A percentile compares a stretch with the other conserved stretches of the same genome.
These are phyloP conservation scores for Diplosphaera chodatii DNA, from an alignment of 139 green algal genomes.

Conservation along the genomic window DNA sequence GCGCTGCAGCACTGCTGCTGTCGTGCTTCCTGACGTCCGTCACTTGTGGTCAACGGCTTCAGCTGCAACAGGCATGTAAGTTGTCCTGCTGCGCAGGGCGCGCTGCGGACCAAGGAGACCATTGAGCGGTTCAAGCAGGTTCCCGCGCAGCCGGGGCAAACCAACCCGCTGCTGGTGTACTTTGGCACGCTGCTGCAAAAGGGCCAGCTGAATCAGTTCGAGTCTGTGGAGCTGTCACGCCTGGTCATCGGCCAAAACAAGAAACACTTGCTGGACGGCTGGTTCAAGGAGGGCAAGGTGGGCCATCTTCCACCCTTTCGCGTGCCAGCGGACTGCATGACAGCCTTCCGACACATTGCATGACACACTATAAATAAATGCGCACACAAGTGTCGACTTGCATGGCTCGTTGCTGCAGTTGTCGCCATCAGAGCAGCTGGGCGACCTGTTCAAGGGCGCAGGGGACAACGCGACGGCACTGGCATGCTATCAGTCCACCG, in stretches of 20 bases:
- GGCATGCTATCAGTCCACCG: conserved; percentile 77
- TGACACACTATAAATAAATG: too few relatives aligned
- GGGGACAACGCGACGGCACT: conserved; percentile 90
- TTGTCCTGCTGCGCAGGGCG: too few relatives aligned
- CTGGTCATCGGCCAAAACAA: conserved; percentile 97
- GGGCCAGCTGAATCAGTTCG: conserved; percentile 85
- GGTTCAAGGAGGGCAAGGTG: conserved; percentile 74
- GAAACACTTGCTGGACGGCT: conserved; percentile 97
- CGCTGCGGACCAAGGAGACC: conserved; percentile 60
- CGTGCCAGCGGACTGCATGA: too few relatives aligned
- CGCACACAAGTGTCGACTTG: too few relatives aligned
- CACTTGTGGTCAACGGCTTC: too few relatives aligned
- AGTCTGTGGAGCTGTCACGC: conserved; percentile 88
- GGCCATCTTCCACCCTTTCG: conserved; percentile 42
- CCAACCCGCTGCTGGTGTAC: conserved; percentile 95
- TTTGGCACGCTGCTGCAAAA: conserved; percentile 94
- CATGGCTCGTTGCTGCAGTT: conserved; percentile 52
- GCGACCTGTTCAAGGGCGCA: conserved; percentile 78
- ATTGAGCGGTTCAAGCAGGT: conserved; percentile 88
- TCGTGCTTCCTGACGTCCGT: too few relatives aligned
- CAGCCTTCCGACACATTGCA: too few relatives aligned
- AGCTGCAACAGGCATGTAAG: too few relatives aligned
- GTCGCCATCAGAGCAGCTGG: conserved; percentile 89
- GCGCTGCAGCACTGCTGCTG: too few relatives aligned
- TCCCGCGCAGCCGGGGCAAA: conserved; percentile 76